These are phyloP conservation scores for Acanthochlamys bracteata DNA, from an alignment of 106 monocot genomes.

Conservation along the genomic window DNA sequence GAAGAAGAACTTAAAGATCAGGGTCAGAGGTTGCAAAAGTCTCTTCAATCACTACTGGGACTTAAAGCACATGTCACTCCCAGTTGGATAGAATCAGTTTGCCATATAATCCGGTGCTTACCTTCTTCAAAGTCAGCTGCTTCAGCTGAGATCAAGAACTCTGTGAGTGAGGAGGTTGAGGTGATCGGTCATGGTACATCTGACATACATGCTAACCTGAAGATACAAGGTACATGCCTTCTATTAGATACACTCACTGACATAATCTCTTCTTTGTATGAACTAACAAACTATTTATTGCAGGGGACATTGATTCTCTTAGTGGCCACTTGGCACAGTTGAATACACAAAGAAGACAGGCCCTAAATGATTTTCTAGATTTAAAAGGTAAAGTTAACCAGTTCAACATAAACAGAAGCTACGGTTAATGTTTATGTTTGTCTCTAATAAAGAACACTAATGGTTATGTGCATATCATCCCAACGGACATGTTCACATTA, in stretches of 20 bases:
- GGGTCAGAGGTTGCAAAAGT: constrained; percentile 24
- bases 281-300: background rate
- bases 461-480: background rate
- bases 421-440: too few species aligned
- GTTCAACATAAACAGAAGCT: too few species aligned
- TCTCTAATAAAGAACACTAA: too few species aligned
- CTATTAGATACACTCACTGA: background rate
- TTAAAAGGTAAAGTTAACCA: constrained; percentile 39
- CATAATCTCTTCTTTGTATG: background rate
- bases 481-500: background rate
- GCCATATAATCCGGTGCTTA: constrained; percentile 26
- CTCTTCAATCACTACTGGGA: constrained; percentile 32
- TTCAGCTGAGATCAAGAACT: background rate
- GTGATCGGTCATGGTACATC: background rate
- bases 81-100: constrained; percentile 33
- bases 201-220: constrained; percentile 12
- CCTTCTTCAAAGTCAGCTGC: constrained; percentile 8
- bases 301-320: constrained; percentile 32
- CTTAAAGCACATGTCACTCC: constrained; percentile 26
- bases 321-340: constrained; percentile 23
- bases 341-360: constrained; percentile 31
- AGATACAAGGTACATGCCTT: constrained; percentile 26
- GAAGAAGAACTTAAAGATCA: constrained; percentile 10
- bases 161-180: constrained; percentile 10
- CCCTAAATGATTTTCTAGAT: constrained; percentile 53